Evolutionary conservation across 345 rosid species (phyloP), one percentile per base, ranked within the genome.

Genomic region (Melaleuca quinquenervia): DNA sequence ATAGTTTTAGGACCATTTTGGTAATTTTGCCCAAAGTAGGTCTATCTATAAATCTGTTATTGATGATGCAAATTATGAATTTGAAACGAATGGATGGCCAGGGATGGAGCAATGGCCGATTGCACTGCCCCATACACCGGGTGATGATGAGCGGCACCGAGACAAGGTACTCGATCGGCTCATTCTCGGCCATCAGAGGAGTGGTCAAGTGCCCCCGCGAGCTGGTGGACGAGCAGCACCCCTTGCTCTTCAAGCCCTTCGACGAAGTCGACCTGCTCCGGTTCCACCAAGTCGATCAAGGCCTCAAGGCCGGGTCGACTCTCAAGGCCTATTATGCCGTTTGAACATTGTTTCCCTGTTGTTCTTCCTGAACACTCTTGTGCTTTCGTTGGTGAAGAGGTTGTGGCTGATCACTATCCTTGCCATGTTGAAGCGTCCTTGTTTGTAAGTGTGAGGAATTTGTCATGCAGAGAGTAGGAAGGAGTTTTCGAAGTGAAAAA

Each of bases 221-320:
- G 82, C 29, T 89, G 14, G 84, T 89, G 8, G 90, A 89, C 82
- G 86, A 91, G 83, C 80, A 88, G 20, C 89, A 88, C 82, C 90
- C 92, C 6, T 64, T 89, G 87, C 86, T 70, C 8, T 91, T 85
- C 84, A 91, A 87, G 82, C 92, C 91, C 21, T 89, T 86, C 22
- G 87, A 89, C 75, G 85, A 88, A 49, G 54, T 50, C 8, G 50
- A 70, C 48, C 83, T 91, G 64, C 85, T 85, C 7, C 62, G 45
- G 7, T 52, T 76, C 60, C 29, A n/a, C 53, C 76, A 32, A 64
- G 26, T 83, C n/a, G 60, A 56, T 36, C 50, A 36, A 56, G 87
- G 76, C 18, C 24, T 9, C 9, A 8, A 85, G 22, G 45, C 84
- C 2, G 84, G 82, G 54, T 88, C 83, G 26, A 74, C 89, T 36